Base-by-base conservation (phyloP, 2,329 filamentous ascomycete species). In the Fusarium avenaceum region DNA sequence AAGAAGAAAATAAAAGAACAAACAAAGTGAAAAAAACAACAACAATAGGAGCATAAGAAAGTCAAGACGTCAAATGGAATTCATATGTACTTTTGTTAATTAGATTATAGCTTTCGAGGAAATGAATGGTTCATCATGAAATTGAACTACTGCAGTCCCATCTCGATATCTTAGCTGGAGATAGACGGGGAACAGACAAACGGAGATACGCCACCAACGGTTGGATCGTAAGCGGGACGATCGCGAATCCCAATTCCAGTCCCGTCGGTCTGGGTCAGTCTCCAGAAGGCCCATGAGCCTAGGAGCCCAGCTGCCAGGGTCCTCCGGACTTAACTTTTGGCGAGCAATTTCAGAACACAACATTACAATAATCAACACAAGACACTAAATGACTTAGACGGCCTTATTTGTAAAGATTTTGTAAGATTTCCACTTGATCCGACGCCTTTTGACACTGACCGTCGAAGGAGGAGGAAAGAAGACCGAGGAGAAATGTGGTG, bases 181-280 rank as follows among this genome's bases (percentile, higher is more conserved):
- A 30, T 30, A 13, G 28, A 30, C 28, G 28, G 39, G 22, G 30
- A 15, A 33, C 30, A 49, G 26, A 33, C 30, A 49, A 22, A 35
- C 40, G 24, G 19, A 58, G 42, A 63, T 32, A 40, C 61, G 60
- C 61, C 61, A 64, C 59, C 35, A 64, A 64, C 61, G 52, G 61
- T 58, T 51, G 35, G 60, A 64, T 64, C 61, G 46, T 19, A 47
- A 51, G 61, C 61, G 61, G 61, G 59, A 64, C 61, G 61, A 64
- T 64, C 59, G 59, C 50, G 30, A 64, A 64, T 64, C 61, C 57
- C 60, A 63, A 43, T 50, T 64, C 33, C 50, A 51, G 45, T 47
- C 52, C 59, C 61, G 13, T 64, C 7, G 24, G 40, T 52, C 59
- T 64, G 61, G 61, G 45, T 64, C 61, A n/a, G 35, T 38, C 35